Percentiles rank a stretch among this genome's conserved stretches.
Evolutionary conservation across 352 stramenopile genomes (phyloP).

Genomic region (Phytophthora foliorum): DNA sequence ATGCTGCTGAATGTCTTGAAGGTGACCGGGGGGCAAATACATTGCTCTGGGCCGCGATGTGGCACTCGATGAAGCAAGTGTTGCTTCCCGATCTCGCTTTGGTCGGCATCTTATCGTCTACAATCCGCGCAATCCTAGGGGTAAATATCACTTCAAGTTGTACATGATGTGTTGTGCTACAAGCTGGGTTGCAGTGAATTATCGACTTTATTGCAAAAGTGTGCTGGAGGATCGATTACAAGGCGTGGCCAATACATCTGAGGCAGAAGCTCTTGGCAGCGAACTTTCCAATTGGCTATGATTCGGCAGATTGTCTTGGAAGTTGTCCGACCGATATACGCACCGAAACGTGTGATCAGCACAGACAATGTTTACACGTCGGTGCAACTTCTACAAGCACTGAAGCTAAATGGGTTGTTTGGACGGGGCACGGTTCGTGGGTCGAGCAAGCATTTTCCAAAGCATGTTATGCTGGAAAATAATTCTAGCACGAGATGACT

Average conservation of each 20-base stretch:
- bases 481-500: conserved; percentile 1
- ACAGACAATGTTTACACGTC: conserved; percentile 49
- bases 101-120: conserved; percentile 36
- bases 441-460: conserved; percentile 35
- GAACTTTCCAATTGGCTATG: neutral
- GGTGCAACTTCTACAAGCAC: conserved; percentile 31
- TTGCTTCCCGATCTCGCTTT: conserved; percentile 33
- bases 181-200: conserved; percentile 37
- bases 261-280: neutral
- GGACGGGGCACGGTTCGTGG: conserved; percentile 24
- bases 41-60: conserved; percentile 32
- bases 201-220: conserved; percentile 34
- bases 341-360: conserved; percentile 33
- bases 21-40: conserved; percentile 22
- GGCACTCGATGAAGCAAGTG: conserved; percentile 37
- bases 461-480: conserved; percentile 31
- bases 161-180: conserved; percentile 44
- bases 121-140: conserved; percentile 39
- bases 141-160: conserved; percentile 48
- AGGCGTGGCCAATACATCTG: conserved; percentile 7
- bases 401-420: conserved; percentile 33
- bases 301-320: conserved; percentile 36
- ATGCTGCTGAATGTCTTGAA: conserved; percentile 40
- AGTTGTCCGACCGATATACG: conserved; percentile 27
- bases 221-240: conserved; percentile 27